These are phyloP conservation scores for Acmispon strigosus DNA, from an alignment of 306 rosid genomes.

Conservation along the genomic window DNA sequence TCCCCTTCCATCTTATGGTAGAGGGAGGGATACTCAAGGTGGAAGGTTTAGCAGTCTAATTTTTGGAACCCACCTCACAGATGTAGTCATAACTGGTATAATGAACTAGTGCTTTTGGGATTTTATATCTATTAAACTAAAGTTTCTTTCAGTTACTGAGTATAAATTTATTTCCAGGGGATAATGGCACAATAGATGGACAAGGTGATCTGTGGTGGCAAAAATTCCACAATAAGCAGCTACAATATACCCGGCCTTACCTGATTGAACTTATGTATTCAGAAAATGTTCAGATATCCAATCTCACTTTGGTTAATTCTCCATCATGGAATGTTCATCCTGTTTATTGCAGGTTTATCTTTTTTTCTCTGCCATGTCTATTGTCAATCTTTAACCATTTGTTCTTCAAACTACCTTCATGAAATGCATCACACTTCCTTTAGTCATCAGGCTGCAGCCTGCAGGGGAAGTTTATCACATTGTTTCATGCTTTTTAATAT, in stretches of 20 bases:
- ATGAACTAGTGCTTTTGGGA: not conserved
- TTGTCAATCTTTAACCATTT: not conserved
- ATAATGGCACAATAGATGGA: constrained; percentile 72
- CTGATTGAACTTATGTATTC: constrained; percentile 69
- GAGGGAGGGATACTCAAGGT: constrained; percentile 66
- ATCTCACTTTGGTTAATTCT: constrained; percentile 64
- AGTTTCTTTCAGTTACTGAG: not conserved
- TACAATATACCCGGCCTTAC: constrained; percentile 61
- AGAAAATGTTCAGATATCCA: constrained; percentile 49
- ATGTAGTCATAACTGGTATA: constrained; percentile 69
- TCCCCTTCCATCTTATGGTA: constrained; percentile 64
- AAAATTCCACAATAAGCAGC: constrained; percentile 42
- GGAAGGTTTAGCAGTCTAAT: constrained; percentile 66
- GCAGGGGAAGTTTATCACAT: not conserved
- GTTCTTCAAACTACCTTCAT: not conserved
- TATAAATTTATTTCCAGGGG: constrained; percentile 36
- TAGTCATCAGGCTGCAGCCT: not conserved
- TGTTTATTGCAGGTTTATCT: constrained; percentile 53
- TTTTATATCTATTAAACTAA: not conserved
- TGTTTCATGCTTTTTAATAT: constrained; percentile 14
- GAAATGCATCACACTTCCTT: not conserved
- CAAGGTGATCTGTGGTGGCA: constrained; percentile 84
- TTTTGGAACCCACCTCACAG: constrained; percentile 75
- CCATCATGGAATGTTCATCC: constrained; percentile 59
- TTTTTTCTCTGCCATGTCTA: not conserved